Percentiles rank a stretch among this genome's conserved stretches.
These are phyloP conservation scores for Boechera stricta DNA, from an alignment of 345 rosid genomes.

Conservation along the genomic window DNA sequence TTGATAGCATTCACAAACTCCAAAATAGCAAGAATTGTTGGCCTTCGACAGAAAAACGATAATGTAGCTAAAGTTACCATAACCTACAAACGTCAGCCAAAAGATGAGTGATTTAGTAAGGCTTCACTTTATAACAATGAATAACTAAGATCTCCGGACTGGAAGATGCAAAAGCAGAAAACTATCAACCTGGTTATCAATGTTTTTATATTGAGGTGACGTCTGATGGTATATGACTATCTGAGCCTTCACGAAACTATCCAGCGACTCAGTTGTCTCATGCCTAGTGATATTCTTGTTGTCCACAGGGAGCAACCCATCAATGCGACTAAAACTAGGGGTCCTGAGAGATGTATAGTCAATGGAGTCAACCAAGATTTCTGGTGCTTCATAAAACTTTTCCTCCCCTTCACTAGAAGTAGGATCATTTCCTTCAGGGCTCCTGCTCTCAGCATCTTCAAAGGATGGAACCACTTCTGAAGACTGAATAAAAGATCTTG, in stretches of 20 bases:
- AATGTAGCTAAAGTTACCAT: constrained; percentile 80
- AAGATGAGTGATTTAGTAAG: constrained; percentile 28
- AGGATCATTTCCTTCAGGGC: constrained; percentile 45
- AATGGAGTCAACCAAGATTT: constrained; percentile 65
- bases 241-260: constrained; percentile 97
- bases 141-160: constrained; percentile 1
- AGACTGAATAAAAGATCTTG: constrained; percentile 79
- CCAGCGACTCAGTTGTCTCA: constrained; percentile 58
- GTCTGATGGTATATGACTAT: constrained; percentile 73
- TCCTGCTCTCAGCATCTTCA: constrained; percentile 50
- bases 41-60: constrained; percentile 94
- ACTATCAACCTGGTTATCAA: constrained; percentile 71
- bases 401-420: constrained; percentile 86
- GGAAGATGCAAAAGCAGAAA: constrained; percentile 36
- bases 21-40: constrained; percentile 91
- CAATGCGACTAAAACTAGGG: constrained; percentile 71
- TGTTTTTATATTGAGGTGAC: constrained; percentile 69
- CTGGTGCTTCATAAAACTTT: constrained; percentile 90
- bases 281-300: constrained; percentile 44
- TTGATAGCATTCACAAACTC: constrained; percentile 81
- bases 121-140: constrained; percentile 24
- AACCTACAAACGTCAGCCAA: constrained; percentile 60
- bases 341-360: constrained; percentile 62
- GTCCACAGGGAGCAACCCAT: constrained; percentile 78
- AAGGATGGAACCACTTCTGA: constrained; percentile 52